phyloP scores from a whole-genome alignment of 2,329 filamentous ascomycete species.

The Penicillium polonicum region DNA sequence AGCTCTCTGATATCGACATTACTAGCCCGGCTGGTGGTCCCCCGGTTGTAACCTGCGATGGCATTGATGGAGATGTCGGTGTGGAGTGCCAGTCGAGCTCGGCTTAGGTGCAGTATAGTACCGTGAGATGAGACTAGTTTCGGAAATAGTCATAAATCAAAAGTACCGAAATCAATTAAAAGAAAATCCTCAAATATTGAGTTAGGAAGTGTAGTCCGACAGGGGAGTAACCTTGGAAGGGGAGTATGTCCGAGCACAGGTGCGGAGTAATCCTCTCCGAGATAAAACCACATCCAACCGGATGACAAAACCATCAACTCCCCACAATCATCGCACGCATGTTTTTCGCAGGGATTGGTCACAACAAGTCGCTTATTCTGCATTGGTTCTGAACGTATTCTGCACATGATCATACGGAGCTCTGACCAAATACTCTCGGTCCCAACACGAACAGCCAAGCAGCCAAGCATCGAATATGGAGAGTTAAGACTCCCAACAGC shows the following conservation, averaged over 20 bases:
- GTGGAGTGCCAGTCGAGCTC: conserved; percentile 36
- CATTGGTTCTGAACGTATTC: too few relatives aligned
- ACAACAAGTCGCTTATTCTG: background rate
- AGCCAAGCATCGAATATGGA: background rate
- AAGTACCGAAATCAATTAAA: background rate
- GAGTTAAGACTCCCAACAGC: background rate
- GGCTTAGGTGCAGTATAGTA: background rate
- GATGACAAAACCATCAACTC: background rate
- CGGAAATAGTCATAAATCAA: background rate
- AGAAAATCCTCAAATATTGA: background rate
- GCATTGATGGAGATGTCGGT: conserved; percentile 43
- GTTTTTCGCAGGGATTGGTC: background rate
- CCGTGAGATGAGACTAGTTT: background rate
- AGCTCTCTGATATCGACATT: conserved; percentile 55
- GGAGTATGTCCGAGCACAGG: background rate
- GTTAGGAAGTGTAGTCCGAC: background rate
- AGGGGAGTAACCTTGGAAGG: background rate
- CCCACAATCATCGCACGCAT: background rate
- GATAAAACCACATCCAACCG: background rate
- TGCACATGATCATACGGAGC: background rate
- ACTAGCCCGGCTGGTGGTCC: conserved; percentile 50
- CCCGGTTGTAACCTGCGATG: conserved; percentile 53
- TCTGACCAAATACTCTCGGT: background rate
- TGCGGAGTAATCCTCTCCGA: background rate
- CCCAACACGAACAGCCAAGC: background rate